A percentile compares a stretch with the other conserved stretches of the same genome.
These are phyloP conservation scores for Exophiala sideris DNA, from an alignment of 2,329 filamentous ascomycete genomes.

Conservation along the genomic window DNA sequence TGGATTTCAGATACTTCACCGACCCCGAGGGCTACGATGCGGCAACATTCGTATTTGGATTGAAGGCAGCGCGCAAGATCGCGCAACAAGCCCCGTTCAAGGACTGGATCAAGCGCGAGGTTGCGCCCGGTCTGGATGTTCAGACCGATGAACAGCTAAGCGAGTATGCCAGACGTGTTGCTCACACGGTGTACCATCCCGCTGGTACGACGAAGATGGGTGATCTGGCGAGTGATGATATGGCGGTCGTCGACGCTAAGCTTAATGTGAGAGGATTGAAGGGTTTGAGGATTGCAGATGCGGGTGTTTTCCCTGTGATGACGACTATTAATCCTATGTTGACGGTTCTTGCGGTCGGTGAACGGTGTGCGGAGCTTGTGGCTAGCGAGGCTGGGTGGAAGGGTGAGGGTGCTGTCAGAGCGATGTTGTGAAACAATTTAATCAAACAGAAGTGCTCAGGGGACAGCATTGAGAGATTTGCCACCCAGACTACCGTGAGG, in stretches of 20 bases:
- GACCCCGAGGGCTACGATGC: conserved; percentile 83
- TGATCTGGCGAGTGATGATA: conserved; percentile 61
- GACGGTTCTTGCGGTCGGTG: conserved; percentile 78
- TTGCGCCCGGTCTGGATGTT: conserved; percentile 70
- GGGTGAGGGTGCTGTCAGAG: conserved; percentile 8
- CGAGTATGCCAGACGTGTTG: conserved; percentile 75
- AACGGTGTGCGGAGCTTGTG: conserved; percentile 80
- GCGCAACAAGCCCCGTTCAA: conserved; percentile 74
- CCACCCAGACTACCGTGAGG: too few relatives aligned
- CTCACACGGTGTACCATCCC: conserved; percentile 88
- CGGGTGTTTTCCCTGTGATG: conserved; percentile 85
- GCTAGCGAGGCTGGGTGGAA: conserved; percentile 68
- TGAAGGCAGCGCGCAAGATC: conserved; percentile 73
- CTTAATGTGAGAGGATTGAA: conserved; percentile 70
- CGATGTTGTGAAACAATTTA: neutral
- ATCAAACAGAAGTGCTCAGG: too few relatives aligned
- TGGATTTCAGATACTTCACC: conserved; percentile 88
- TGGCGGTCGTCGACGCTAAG: conserved; percentile 76
- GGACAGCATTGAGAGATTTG: too few relatives aligned
- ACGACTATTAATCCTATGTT: conserved; percentile 86
- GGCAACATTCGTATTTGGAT: conserved; percentile 72
- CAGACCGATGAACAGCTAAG: conserved; percentile 76
- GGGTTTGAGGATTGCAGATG: conserved; percentile 76
- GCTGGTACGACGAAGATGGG: conserved; percentile 91
- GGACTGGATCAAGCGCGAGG: conserved; percentile 77